Evolutionary conservation across 148 eudicot genomes (phyloP).

Genomic region (Oxyria digyna): DNA sequence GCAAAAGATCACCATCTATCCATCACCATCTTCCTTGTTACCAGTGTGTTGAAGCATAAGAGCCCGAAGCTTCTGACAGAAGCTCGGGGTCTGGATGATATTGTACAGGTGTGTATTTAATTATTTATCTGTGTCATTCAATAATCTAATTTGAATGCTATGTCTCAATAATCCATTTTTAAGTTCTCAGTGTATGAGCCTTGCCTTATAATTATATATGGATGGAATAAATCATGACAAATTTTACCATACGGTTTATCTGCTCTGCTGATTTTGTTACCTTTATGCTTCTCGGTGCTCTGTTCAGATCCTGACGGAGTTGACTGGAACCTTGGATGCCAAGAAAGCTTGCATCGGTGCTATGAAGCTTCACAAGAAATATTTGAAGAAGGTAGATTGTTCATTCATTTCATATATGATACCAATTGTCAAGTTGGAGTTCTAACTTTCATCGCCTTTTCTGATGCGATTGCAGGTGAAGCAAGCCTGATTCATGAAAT

Average conservation of each 20-base stretch:
- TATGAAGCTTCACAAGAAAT: constrained; percentile 7
- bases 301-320: constrained; percentile 1
- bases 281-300: not conserved
- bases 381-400: constrained; percentile 5
- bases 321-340: constrained; percentile 11
- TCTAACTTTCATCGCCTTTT: not conserved
- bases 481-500: not conserved
- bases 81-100: constrained; percentile 96
- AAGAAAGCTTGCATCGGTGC: constrained; percentile 6
- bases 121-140: not conserved
- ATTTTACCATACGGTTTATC: not conserved
- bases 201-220: too few relatives aligned
- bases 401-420: not conserved
- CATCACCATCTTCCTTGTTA: constrained; percentile 85
- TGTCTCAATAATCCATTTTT: too few relatives aligned
- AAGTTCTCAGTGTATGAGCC: too few relatives aligned
- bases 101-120: constrained; percentile 50
- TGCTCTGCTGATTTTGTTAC: not conserved
- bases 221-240: too few relatives aligned
- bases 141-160: not conserved
- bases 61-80: constrained; percentile 65
- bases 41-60: constrained; percentile 79
- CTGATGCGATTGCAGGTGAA: constrained; percentile 7
- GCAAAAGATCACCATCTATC: constrained; percentile 58
- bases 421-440: not conserved